Base-by-base conservation (phyloP, 371 early-diverging fungal genomes). In the Syncephalis plumigaleata region DNA sequence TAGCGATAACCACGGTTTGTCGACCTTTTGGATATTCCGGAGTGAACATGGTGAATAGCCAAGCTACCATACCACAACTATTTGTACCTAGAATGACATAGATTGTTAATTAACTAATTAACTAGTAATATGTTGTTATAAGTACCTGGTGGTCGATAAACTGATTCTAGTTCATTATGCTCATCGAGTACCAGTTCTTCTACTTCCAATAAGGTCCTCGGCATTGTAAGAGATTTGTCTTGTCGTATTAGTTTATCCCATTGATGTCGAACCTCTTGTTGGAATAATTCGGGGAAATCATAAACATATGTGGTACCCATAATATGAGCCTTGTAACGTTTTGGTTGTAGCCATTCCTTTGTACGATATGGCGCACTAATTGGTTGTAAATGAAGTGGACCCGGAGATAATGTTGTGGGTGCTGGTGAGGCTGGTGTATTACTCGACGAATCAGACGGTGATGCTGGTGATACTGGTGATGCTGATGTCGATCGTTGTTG, bases 231-330 rank as follows among this genome's bases (percentile, higher is more conserved):
- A 9, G 59, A 55, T 9, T 71, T 56, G 49, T 76, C 65, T 39
- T 58, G 57, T 51, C 74, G 69, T 42, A 63, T 51, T 1, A 80
- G 84, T 50, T 75, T 73, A 40, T 63, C 58, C 91, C 91, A 91
- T 47, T 66, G 65, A 51, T 73, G 68, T 50, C 80, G 79, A 26
- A 83, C 56, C n/a, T 80, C 73, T 54, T 84, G 77, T 26, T 81
- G 75, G 84, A 97, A 94, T 53, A 97, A 74, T 49, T 91, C 92
- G 5, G 91, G 90, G 78, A 91, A 97, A 57, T 97, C 98, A 55
- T 97, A 94, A 25, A 97, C 89, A 54, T 92, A 97, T 17, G 96
- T 91, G 11, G 98, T 97, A 39, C 92, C 95, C 85, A 93, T 86
- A 55, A 91, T 66, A 53, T 95, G 93, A 48, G 94, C 97, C 78